A percentile compares a stretch with the other conserved stretches of the same genome.
Evolutionary conservation across 2,329 filamentous ascomycete species (phyloP).

Genomic region (Bipolaris gigantea): DNA sequence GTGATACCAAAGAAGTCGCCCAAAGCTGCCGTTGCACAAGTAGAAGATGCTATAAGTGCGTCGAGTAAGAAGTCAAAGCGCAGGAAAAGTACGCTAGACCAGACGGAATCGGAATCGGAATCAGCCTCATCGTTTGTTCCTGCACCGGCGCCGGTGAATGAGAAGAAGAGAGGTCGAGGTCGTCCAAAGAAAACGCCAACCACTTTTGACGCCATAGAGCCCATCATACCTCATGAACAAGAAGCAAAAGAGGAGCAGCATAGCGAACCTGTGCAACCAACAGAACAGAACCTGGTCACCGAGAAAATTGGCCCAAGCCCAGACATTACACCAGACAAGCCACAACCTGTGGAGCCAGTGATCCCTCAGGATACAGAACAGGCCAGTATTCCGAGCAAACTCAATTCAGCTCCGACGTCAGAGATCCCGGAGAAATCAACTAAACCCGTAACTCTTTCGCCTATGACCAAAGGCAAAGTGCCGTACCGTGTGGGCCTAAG

Average conservation of each 20-base stretch:
- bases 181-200: slow-evolving; percentile 33
- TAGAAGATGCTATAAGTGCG: not conserved
- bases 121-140: not conserved
- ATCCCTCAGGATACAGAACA: not conserved
- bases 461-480: slow-evolving; percentile 44
- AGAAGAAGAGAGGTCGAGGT: slow-evolving; percentile 38
- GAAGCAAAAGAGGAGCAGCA: not conserved
- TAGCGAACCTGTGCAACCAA: slow-evolving; percentile 4
- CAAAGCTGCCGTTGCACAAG: slow-evolving; percentile 2
- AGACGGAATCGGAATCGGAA: slow-evolving; percentile 15
- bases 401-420: not conserved
- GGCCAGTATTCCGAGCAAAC: not conserved
- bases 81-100: slow-evolving; percentile 25
- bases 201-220: not conserved
- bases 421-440: slow-evolving; percentile 23
- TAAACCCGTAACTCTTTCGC: slow-evolving; percentile 24
- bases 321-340: not conserved
- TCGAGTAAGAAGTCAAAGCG: slow-evolving; percentile 25
- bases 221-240: slow-evolving; percentile 7
- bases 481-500: slow-evolving; percentile 54
- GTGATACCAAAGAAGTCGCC: slow-evolving; percentile 24
- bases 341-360: not conserved
- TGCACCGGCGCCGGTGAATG: slow-evolving; percentile 6
- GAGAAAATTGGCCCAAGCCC: not conserved
- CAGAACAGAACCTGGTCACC: slow-evolving; percentile 1